These are phyloP conservation scores for Ogataea kodamae DNA, from an alignment of 805 yeast genomes.

Conservation along the genomic window DNA sequence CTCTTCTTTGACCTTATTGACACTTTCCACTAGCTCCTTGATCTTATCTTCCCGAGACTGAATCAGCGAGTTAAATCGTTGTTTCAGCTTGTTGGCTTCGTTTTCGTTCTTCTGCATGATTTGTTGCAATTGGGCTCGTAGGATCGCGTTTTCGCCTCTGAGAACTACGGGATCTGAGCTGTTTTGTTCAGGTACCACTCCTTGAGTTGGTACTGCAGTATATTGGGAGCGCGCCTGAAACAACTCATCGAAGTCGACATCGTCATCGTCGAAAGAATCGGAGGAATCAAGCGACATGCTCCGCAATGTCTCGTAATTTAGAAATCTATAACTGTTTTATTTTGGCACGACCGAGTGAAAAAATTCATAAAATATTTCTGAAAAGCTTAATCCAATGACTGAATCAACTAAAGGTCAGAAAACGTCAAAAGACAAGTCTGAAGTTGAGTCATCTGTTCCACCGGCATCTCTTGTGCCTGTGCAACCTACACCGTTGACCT, in stretches of 20 bases:
- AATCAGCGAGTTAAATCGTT: conserved; percentile 21
- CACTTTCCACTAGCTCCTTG: conserved; percentile 29
- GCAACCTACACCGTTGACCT: conserved; percentile 75
- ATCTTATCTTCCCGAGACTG: conserved; percentile 24
- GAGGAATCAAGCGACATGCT: conserved; percentile 19
- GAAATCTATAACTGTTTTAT: no score
- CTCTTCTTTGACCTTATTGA: conserved; percentile 49
- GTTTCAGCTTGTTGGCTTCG: conserved; percentile 39
- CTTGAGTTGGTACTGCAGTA: background rate
- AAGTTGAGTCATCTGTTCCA: conserved; percentile 24
- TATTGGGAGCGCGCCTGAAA: conserved; percentile 13
- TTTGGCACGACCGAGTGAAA: conserved; percentile 11
- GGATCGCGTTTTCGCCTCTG: conserved; percentile 77
- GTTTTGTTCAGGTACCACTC: conserved; percentile 1
- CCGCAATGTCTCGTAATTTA: no score
- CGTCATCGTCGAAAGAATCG: conserved; percentile 34
- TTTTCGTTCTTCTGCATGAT: conserved; percentile 36
- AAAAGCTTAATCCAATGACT: conserved; percentile 6
- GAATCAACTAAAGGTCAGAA: conserved; percentile 24
- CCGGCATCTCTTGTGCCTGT: conserved; percentile 79
- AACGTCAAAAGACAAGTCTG: conserved; percentile 30
- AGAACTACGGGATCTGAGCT: conserved; percentile 26
- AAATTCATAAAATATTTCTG: conserved; percentile 4
- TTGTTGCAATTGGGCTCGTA: conserved; percentile 59
- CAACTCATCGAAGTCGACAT: conserved; percentile 28